Base-by-base conservation (phyloP, 768 basidiomycete genomes). In the Chalciporus pseudorubinellus region DNA sequence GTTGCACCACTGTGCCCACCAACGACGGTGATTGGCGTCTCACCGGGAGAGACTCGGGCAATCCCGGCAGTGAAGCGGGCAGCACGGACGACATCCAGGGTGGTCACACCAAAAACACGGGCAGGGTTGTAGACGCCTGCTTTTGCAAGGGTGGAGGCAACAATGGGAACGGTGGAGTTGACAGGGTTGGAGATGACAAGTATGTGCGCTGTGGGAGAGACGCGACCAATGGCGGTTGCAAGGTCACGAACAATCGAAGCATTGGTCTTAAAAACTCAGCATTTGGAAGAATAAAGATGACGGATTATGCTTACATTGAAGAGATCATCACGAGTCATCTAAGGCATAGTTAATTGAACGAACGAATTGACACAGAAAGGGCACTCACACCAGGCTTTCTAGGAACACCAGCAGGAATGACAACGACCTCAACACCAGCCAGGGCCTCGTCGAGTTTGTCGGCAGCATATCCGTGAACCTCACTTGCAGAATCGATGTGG, bases 161-260 rank as follows among this genome's bases (percentile, higher is more conserved):
- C 94, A 62, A 99, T 97, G 63, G 97, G 95, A 53, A 98, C 97
- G 56, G 97, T 98, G 46, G 89, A 91, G 80, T 92, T 93, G 79
- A 97, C 95, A 48, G 95, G 95, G 85, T 99, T 99, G 62, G 95
- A 95, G 73, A 99, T 99, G 74, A 98, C 86, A 60, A 93, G 84
- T 65, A 98, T 80, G 74, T 90, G 85, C n/a, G 97, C 97, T 46
- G 86, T 82, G 48, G 97, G 95, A 34, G 91, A 73, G 51, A 90
- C 84, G 54, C 92, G 89, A 60, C 83, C 90, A 56, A 94, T 81
- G 13, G 93, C 87, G 44, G 86, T 72, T 31, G 95, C 95, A 59
- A 99, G 90, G 78, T 95, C 94, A 49, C 93, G 89, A 65, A 98
- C 93, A 66, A 99, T 98, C 53, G 92, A 93, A 49, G 95, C 95